Evolutionary conservation across 208 protist genomes (phyloP).

Genomic region (Acanthamoeba polyphaga): DNA sequence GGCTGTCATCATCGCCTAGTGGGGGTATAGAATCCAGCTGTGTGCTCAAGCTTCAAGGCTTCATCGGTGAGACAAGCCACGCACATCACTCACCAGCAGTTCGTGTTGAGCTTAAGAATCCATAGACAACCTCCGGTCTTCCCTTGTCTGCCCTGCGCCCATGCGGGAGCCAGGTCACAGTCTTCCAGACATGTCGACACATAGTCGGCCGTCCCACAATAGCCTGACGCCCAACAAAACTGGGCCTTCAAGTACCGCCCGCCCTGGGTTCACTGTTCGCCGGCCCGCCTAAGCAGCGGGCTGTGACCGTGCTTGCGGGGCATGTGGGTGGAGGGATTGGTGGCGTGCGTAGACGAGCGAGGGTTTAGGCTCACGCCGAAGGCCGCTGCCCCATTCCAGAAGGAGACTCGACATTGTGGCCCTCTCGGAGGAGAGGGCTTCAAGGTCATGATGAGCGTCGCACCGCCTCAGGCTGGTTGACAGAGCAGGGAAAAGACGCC

Average conservation of each 20-base stretch:
- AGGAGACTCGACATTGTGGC: slow-evolving; percentile 5
- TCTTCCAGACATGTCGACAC: not conserved
- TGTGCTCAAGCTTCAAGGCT: too few relatives aligned
- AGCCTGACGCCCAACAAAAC: not conserved
- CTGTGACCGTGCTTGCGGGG: slow-evolving; percentile 8
- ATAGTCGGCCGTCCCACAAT: not conserved
- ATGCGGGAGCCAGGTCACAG: too few relatives aligned
- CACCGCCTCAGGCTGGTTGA: slow-evolving; percentile 16
- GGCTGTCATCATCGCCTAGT: too few relatives aligned
- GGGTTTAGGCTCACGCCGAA: slow-evolving; percentile 16
- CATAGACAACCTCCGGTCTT: not conserved
- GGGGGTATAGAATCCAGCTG: too few relatives aligned
- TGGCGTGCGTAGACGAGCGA: not conserved
- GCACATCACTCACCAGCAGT: too few relatives aligned
- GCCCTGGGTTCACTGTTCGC: not conserved
- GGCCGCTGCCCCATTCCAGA: slow-evolving; percentile 15
- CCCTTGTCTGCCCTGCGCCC: not conserved
- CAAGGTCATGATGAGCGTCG: slow-evolving; percentile 27
- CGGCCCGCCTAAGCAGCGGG: not conserved
- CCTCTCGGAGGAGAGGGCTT: not conserved
- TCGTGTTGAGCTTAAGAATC: not conserved
- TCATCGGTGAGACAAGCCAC: too few relatives aligned
- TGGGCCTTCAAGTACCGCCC: not conserved
- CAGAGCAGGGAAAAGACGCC: slow-evolving; percentile 26
- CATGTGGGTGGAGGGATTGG: slow-evolving; percentile 14